Evolutionary conservation across 2,329 filamentous ascomycete species (phyloP).

Genomic region (Exophiala mesophila): DNA sequence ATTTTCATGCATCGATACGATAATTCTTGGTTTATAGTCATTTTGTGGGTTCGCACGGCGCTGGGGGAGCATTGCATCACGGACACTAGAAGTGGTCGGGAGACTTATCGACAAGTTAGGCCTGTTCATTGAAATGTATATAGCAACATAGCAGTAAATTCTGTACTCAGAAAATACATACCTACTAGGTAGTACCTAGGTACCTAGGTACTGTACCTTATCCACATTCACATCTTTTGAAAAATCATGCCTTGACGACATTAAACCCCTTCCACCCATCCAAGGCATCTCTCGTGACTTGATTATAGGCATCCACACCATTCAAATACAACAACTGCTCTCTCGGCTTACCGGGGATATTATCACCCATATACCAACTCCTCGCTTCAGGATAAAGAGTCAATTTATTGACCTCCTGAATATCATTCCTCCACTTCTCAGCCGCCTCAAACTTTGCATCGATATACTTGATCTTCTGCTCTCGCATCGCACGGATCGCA

Average conservation of each 20-base stretch:
- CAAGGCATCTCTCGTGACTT: slow-evolving; percentile 4
- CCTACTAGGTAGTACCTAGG: not conserved
- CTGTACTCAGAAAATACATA: no score
- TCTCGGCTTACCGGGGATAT: slow-evolving; percentile 48
- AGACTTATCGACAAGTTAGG: no score
- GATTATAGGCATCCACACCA: slow-evolving; percentile 9
- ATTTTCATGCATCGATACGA: no score
- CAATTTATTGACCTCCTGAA: slow-evolving; percentile 31
- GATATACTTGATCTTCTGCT: slow-evolving; percentile 5
- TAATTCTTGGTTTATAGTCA: no score
- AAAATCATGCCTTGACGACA: slow-evolving; percentile 11
- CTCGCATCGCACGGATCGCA: slow-evolving; percentile 6
- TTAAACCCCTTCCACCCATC: slow-evolving; percentile 31
- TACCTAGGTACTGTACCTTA: no score
- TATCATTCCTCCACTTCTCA: slow-evolving; percentile 29
- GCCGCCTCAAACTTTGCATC: slow-evolving; percentile 2
- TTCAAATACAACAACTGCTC: slow-evolving; percentile 41
- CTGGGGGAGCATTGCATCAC: no score
- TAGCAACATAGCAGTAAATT: no score
- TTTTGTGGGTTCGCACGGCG: no score
- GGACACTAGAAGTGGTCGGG: no score
- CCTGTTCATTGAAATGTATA: no score
- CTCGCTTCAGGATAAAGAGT: slow-evolving; percentile 50
- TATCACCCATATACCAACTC: slow-evolving; percentile 51
- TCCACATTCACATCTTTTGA: not conserved